Evolutionary conservation across 768 basidiomycete species (phyloP).

Genomic region (Suillus weaverae): DNA sequence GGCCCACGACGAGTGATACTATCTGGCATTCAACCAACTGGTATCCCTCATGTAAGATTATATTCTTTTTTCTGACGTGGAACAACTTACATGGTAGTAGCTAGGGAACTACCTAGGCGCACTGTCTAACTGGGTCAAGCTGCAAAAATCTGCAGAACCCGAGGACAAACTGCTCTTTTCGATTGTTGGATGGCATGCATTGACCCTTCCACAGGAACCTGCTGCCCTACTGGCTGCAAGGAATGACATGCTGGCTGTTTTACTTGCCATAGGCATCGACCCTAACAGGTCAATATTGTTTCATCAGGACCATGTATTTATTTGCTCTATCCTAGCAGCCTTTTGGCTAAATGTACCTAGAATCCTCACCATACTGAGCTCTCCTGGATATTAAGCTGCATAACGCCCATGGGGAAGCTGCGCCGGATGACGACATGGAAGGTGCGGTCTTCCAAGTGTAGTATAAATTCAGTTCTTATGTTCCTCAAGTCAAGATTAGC

Average conservation of each 20-base stretch:
- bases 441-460: conserved; percentile 40
- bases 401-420: conserved; percentile 80
- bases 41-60: conserved; percentile 78
- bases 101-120: conserved; percentile 95
- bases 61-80: neutral
- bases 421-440: conserved; percentile 98
- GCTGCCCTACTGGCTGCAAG: conserved; percentile 57
- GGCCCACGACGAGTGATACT: conserved; percentile 53
- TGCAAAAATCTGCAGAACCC: conserved; percentile 61
- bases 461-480: conserved; percentile 2
- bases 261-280: conserved; percentile 86
- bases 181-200: conserved; percentile 92
- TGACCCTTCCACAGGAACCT: conserved; percentile 90
- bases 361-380: conserved; percentile 84
- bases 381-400: conserved; percentile 86
- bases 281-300: conserved; percentile 74
- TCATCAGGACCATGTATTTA: conserved; percentile 80
- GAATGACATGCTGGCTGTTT: conserved; percentile 74
- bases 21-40: conserved; percentile 93
- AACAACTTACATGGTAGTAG: conserved; percentile 39
- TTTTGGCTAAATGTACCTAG: conserved; percentile 37
- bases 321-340: conserved; percentile 52
- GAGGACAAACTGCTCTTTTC: conserved; percentile 76
- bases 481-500: conserved; percentile 67
- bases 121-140: conserved; percentile 81